These are phyloP conservation scores for Oidiodendron maius DNA, from an alignment of 495 filamentous ascomycete species.

Conservation along the genomic window DNA sequence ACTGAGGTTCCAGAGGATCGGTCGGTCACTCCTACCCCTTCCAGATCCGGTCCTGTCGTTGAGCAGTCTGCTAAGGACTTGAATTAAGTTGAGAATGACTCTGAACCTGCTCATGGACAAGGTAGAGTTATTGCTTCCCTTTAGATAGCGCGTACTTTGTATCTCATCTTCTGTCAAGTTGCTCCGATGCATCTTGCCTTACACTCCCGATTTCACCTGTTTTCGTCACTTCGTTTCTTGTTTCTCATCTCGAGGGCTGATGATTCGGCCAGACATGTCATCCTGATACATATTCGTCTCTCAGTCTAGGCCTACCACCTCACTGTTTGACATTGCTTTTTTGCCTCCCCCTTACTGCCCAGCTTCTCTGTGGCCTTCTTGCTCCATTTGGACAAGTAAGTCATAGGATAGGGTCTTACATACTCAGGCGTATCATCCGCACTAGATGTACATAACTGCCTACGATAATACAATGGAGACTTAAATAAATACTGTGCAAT, in stretches of 20 bases:
- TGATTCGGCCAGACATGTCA: too few relatives aligned
- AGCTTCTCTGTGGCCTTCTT: too few relatives aligned
- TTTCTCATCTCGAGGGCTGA: too few relatives aligned
- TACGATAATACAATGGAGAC: too few relatives aligned
- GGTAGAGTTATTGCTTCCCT: not conserved
- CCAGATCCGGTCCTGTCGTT: constrained; percentile 1
- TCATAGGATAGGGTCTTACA: too few relatives aligned
- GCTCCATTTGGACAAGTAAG: constrained; percentile 13
- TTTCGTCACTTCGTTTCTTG: not conserved
- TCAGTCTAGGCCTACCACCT: not conserved
- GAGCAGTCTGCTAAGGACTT: constrained; percentile 5
- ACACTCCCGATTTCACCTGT: not conserved
- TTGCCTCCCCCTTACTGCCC: not conserved
- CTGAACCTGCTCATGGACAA: not conserved
- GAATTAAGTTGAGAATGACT: not conserved
- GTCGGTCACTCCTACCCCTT: constrained; percentile 14
- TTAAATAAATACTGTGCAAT: too few relatives aligned
- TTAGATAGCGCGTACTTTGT: not conserved
- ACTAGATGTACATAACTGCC: too few relatives aligned
- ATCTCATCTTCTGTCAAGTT: not conserved
- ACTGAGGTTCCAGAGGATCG: constrained; percentile 11
- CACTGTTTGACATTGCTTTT: not conserved
- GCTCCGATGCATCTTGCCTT: not conserved
- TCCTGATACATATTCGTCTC: too few relatives aligned
- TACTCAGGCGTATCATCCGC: too few relatives aligned